Evolutionary conservation across 257 asterid species (phyloP).

Genomic region (Handroanthus guayacan): DNA sequence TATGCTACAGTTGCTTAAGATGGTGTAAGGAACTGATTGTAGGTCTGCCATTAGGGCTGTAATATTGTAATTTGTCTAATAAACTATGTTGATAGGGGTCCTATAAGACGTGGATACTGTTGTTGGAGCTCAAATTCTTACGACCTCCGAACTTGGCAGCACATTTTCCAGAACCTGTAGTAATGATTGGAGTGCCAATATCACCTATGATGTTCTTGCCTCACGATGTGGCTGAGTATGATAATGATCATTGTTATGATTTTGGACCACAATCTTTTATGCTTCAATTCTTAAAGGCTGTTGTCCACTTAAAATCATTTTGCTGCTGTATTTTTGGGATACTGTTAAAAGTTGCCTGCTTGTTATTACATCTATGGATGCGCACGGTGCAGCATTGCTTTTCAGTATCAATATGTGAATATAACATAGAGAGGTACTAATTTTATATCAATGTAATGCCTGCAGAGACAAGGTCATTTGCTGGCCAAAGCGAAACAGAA

Average conservation of each 20-base stretch:
- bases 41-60: neutral
- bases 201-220: neutral
- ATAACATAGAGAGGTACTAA: constrained; percentile 31
- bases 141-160: neutral
- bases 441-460: constrained; percentile 14
- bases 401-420: constrained; percentile 13
- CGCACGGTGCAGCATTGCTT: constrained; percentile 23
- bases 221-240: neutral
- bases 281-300: neutral
- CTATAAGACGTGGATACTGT: neutral
- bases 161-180: neutral
- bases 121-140: neutral
- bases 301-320: neutral
- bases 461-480: constrained; percentile 77
- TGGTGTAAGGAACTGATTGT: neutral
- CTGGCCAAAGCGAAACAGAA: constrained; percentile 70
- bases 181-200: neutral
- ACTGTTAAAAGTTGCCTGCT: neutral
- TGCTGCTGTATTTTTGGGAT: constrained; percentile 9
- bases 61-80: neutral
- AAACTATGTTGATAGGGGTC: neutral
- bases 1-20: neutral
- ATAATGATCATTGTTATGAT: neutral
- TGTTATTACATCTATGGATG: constrained; percentile 9
- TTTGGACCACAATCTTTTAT: neutral